These are phyloP conservation scores for Umbellularia californica DNA, from an alignment of 164 flowering plant genomes.

Conservation along the genomic window DNA sequence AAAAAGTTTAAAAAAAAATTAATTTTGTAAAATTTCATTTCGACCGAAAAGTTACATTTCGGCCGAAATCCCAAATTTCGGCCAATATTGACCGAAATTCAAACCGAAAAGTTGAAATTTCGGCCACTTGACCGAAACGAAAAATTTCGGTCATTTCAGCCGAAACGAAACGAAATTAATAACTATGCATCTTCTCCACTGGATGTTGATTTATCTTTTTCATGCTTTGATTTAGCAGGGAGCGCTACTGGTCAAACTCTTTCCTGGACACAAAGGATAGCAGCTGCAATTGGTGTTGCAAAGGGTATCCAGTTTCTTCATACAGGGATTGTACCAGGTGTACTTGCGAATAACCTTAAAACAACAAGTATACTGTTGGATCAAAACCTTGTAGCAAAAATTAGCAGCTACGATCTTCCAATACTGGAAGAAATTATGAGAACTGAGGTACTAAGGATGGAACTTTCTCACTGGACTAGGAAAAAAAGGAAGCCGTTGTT, in stretches of 20 bases:
- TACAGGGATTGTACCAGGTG: slow-evolving; percentile 78
- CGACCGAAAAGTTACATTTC: too few relatives aligned
- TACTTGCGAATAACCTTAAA: slow-evolving; percentile 63
- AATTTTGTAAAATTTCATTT: too few relatives aligned
- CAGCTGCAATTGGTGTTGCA: slow-evolving; percentile 77
- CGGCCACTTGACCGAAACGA: too few relatives aligned
- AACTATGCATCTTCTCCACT: background rate
- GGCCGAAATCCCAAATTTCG: too few relatives aligned
- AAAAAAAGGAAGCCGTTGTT: too few relatives aligned
- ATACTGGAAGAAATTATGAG: slow-evolving; percentile 48
- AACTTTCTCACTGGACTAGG: background rate
- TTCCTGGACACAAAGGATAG: slow-evolving; percentile 78
- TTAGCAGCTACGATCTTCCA: slow-evolving; percentile 82
- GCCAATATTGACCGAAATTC: too few relatives aligned
- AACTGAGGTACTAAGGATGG: slow-evolving; percentile 13
- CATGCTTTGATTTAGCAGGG: slow-evolving; percentile 28
- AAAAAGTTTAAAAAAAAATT: too few relatives aligned
- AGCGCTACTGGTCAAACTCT: slow-evolving; percentile 36
- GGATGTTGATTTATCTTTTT: background rate
- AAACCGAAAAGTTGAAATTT: too few relatives aligned
- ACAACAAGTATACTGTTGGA: slow-evolving; percentile 77
- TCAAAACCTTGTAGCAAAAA: slow-evolving; percentile 74
- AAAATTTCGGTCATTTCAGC: too few relatives aligned
- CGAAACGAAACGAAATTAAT: too few relatives aligned
- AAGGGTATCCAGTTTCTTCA: slow-evolving; percentile 92